A percentile compares a stretch with the other conserved stretches of the same genome.
These are phyloP conservation scores for Cryphonectria naterciae DNA, from an alignment of 2,329 filamentous ascomycete genomes.

Conservation along the genomic window DNA sequence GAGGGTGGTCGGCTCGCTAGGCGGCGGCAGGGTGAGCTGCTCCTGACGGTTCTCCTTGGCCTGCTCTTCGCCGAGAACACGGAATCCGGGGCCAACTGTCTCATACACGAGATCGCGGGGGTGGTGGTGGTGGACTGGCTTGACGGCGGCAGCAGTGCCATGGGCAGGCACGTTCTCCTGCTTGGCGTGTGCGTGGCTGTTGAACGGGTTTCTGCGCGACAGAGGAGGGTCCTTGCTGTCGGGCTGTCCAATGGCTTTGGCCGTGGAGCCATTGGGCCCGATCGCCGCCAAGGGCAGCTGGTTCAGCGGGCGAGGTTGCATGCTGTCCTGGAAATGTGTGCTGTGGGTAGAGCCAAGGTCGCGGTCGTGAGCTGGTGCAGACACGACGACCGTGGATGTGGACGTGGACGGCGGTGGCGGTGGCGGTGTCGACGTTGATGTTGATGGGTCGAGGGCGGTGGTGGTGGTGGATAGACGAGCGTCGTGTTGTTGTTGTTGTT, in stretches of 20 bases:
- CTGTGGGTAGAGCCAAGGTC: not conserved
- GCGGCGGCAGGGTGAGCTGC: slow-evolving; percentile 21
- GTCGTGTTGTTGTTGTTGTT: not conserved
- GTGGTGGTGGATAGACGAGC: not conserved
- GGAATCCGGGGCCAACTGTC: slow-evolving; percentile 16
- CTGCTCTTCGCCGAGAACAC: slow-evolving; percentile 19
- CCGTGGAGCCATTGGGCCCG: slow-evolving; percentile 9
- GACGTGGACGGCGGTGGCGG: not conserved
- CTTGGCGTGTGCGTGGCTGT: slow-evolving; percentile 1
- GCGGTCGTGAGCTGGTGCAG: slow-evolving; percentile 11
- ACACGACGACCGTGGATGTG: no score
- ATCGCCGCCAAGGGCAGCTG: not conserved
- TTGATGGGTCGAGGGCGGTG: not conserved
- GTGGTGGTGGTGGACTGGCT: slow-evolving; percentile 1
- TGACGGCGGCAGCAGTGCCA: not conserved
- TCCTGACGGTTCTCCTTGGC: slow-evolving; percentile 26
- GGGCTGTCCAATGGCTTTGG: slow-evolving; percentile 1
- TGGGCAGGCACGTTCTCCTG: slow-evolving; percentile 16
- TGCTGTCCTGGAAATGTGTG: not conserved
- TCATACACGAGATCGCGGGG: slow-evolving; percentile 8
- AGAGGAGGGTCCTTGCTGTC: slow-evolving; percentile 9
- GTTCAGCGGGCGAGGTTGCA: slow-evolving; percentile 21
- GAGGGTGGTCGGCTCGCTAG: slow-evolving; percentile 2
- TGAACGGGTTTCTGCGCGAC: not conserved
- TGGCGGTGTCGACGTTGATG: not conserved